These are phyloP conservation scores for Talaromyces proteolyticus DNA, from an alignment of 495 filamentous ascomycete genomes.

Conservation along the genomic window DNA sequence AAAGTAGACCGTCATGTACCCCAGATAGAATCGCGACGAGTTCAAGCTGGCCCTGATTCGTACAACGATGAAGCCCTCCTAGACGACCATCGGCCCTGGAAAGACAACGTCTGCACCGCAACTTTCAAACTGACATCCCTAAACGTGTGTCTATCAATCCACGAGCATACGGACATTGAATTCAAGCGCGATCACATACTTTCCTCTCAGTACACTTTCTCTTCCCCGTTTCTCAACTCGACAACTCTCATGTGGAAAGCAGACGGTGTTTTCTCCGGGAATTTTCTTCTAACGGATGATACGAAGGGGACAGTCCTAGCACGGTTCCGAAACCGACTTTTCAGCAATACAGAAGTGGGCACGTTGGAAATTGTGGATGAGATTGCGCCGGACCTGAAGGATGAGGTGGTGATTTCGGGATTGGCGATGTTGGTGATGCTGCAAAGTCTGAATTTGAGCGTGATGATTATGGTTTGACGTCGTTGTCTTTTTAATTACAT, in stretches of 20 bases:
- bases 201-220: slow-evolving; percentile 2
- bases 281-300: slow-evolving; percentile 4
- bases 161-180: not conserved
- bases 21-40: slow-evolving; percentile 3
- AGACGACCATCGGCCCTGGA: not conserved
- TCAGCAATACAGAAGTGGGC: slow-evolving; percentile 3
- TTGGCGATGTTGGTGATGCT: too few relatives aligned
- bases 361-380: too few relatives aligned
- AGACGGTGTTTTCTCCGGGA: slow-evolving; percentile 1
- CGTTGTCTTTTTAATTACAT: too few relatives aligned
- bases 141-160: slow-evolving; percentile 1
- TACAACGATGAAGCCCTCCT: not conserved
- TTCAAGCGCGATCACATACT: slow-evolving; percentile 1
- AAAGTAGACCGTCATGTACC: slow-evolving; percentile 3
- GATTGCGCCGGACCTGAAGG: too few relatives aligned
- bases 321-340: slow-evolving; percentile 7
- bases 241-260: slow-evolving; percentile 1
- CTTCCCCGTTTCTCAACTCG: not conserved
- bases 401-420: too few relatives aligned
- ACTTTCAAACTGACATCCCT: slow-evolving; percentile 4
- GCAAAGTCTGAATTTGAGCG: too few relatives aligned
- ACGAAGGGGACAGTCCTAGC: not conserved
- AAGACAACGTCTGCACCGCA: not conserved
- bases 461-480: too few relatives aligned
- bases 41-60: not conserved